Evolutionary conservation across 352 stramenopile genomes (phyloP), one percentile per base, ranked within the genome.

Genomic region (Pythium vanterpoolii): DNA sequence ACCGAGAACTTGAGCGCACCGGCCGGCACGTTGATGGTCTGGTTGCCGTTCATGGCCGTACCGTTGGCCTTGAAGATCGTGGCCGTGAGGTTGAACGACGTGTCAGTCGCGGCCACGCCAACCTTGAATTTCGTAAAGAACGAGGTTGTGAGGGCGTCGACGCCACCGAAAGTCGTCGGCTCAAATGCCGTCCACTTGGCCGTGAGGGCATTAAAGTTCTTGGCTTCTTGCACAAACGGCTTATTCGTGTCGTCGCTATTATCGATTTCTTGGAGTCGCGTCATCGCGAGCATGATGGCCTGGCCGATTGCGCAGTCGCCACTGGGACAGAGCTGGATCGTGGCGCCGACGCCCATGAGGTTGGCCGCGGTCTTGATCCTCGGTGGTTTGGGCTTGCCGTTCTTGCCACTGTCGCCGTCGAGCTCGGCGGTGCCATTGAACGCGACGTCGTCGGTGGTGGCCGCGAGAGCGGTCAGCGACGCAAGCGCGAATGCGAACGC

Each of bases 251-350:
- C 56, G 26, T 39, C 33, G 36, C 4, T 21, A 18, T 18, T 21
- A 18, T 16, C 36, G 7, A 72, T 10, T 43, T 83, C 74, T 13
- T 72, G 65, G 7, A 83, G 55, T 24, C 66, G 71, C 0, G 52
- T 42, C 21, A 79, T 62, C 21, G 40, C 44, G 11, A 68, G 47
- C 19, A 14, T 46, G 46, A 68, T 59, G 23, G 43, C 7, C 19
- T 71, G 64, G 30, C 58, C 64, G 9, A 55, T 51, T 8, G 21
- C 19, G 43, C 58, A 66, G 48, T 72, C 44, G 11, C 59, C 60
- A 19, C 50, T 49, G 14, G 75, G 72, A 28, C 75, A 82, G 0
- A 85, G 52, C 24, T 71, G 24, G 39, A 85, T 79, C 30, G 73
- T 70, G n/a, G 59, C 72, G 13, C 65, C 68, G 0, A 18, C 16